Evolutionary conservation across 2,329 filamentous ascomycete species (phyloP).

Genomic region (Setomelanomma holmii): DNA sequence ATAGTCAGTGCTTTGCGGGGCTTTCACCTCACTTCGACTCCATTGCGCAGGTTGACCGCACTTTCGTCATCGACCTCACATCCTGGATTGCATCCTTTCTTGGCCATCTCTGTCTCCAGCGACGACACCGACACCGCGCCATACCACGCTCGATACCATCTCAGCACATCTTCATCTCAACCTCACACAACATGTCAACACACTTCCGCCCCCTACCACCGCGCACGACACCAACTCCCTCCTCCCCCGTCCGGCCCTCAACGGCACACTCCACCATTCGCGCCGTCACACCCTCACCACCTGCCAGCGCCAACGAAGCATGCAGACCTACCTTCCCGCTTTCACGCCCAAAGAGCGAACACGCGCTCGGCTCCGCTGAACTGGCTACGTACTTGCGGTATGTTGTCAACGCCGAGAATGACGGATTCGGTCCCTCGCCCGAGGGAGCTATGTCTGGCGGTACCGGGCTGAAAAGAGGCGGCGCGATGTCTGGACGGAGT

Average conservation of each 20-base stretch:
- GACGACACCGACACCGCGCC: neutral
- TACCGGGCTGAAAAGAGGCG: constrained; percentile 3
- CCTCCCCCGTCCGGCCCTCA: constrained; percentile 23
- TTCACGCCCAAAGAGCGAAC: constrained; percentile 1
- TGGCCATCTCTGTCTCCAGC: no score
- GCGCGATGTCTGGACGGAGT: constrained; percentile 6
- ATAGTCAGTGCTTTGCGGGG: no score
- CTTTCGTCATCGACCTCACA: no score
- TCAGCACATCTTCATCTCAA: neutral
- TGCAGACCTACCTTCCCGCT: neutral
- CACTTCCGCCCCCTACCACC: constrained; percentile 23
- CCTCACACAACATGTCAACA: constrained; percentile 18
- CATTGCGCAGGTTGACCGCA: no score
- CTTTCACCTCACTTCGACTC: neutral
- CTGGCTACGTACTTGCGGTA: constrained; percentile 2
- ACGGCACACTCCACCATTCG: constrained; percentile 37
- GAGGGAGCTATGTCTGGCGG: neutral
- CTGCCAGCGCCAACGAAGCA: constrained; percentile 13
- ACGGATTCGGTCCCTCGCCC: neutral
- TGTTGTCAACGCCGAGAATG: neutral
- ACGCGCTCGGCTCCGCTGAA: neutral
- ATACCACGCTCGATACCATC: neutral
- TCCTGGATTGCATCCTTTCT: neutral
- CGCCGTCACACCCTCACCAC: constrained; percentile 36
- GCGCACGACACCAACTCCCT: constrained; percentile 4